These are phyloP conservation scores for Nemania serpens DNA, from an alignment of 2,329 filamentous ascomycete species.

Conservation along the genomic window DNA sequence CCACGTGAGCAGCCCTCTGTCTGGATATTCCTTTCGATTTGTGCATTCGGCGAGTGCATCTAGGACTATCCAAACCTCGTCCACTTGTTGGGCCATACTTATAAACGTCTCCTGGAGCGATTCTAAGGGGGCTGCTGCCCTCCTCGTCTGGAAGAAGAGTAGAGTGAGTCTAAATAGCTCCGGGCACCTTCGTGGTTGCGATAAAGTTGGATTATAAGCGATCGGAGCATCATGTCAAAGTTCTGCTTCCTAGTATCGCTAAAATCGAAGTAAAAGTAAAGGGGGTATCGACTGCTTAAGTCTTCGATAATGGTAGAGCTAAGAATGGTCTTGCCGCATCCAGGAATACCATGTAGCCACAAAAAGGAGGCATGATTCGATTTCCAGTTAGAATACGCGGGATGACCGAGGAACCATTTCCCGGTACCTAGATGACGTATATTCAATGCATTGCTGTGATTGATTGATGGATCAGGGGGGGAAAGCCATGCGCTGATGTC, in stretches of 20 bases:
- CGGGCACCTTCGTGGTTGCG: conserved; percentile 23
- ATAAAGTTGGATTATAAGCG: conserved; percentile 45
- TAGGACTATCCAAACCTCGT: conserved; percentile 35
- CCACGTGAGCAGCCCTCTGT: conserved; percentile 25
- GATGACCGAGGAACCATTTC: conserved; percentile 42
- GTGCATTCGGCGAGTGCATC: conserved; percentile 41
- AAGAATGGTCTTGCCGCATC: conserved; percentile 50
- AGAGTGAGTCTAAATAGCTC: conserved; percentile 28
- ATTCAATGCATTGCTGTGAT: conserved; percentile 40
- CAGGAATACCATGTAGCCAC: conserved; percentile 47
- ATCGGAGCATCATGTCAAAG: conserved; percentile 43
- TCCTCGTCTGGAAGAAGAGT: not conserved
- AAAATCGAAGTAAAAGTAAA: conserved; percentile 48
- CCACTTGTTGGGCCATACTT: conserved; percentile 27
- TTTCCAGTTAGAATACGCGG: conserved; percentile 42
- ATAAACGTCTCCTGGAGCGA: not conserved
- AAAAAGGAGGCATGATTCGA: conserved; percentile 36
- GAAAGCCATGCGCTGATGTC: conserved; percentile 40
- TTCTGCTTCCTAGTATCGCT: conserved; percentile 44
- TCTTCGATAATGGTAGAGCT: conserved; percentile 45
- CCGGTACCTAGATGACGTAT: conserved; percentile 42
- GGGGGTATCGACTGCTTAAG: conserved; percentile 20
- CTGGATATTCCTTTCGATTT: conserved; percentile 4
- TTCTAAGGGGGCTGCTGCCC: not conserved
- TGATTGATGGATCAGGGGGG: conserved; percentile 41